Percentiles rank a stretch among this genome's conserved stretches.
phyloP scores from a whole-genome alignment of 2,329 filamentous ascomycete genomes.

The Pseudogymnoascus sp. region DNA sequence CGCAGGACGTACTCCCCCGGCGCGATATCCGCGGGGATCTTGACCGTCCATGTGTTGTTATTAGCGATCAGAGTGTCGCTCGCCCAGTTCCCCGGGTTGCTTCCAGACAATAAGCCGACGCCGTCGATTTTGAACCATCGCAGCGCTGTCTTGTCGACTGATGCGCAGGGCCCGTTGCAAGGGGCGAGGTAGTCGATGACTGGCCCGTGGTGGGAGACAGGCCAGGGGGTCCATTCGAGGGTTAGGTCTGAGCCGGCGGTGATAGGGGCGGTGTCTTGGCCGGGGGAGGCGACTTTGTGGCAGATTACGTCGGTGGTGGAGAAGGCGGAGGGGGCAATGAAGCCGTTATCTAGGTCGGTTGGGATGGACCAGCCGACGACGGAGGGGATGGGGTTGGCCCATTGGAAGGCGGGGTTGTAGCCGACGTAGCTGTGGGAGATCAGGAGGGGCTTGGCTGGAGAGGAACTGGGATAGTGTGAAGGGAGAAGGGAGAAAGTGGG shows the following conservation, averaged over 20 bases:
- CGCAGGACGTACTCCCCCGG: constrained; percentile 36
- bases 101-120: constrained; percentile 29
- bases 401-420: constrained; percentile 24
- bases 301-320: constrained; percentile 48
- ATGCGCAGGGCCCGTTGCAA: constrained; percentile 32
- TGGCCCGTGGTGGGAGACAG: constrained; percentile 45
- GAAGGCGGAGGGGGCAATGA: constrained; percentile 40
- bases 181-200: constrained; percentile 26
- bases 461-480: background rate
- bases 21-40: constrained; percentile 31
- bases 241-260: constrained; percentile 52
- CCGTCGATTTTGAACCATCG: constrained; percentile 38
- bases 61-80: constrained; percentile 33
- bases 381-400: constrained; percentile 17
- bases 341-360: constrained; percentile 42
- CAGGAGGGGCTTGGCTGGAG: background rate
- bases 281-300: constrained; percentile 48
- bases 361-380: constrained; percentile 46
- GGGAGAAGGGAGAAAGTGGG: background rate
- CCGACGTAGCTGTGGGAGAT: constrained; percentile 21
- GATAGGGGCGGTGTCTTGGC: constrained; percentile 43
- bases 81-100: constrained; percentile 32
- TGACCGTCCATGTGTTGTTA: constrained; percentile 36
- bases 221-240: constrained; percentile 59
- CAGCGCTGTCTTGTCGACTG: constrained; percentile 31